Conservation (phyloP, 352 stramenopile species). For the Halophytophthora polymorphica region DNA sequence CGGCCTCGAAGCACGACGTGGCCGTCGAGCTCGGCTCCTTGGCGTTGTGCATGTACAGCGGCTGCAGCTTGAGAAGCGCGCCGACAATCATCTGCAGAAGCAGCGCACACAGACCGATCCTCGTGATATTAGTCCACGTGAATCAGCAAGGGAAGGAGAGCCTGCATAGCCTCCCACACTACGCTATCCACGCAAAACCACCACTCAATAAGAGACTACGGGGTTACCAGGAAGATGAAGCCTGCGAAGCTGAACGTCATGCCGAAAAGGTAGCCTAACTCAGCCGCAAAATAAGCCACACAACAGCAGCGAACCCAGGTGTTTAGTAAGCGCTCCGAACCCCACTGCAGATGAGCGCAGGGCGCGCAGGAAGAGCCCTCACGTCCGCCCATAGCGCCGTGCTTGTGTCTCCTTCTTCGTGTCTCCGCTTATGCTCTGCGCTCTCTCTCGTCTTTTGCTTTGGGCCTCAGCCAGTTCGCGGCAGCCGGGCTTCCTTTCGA, state of each 20-base stretch:
- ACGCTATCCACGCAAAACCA: too few species aligned
- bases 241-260: conserved; percentile 78
- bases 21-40: conserved; percentile 72
- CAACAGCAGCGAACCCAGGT: conserved; percentile 1
- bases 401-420: too few species aligned
- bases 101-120: conserved; percentile 7
- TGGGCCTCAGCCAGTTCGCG: too few species aligned
- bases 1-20: conserved; percentile 75
- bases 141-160: conserved; percentile 1
- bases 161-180: too few species aligned
- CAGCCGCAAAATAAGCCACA: conserved; percentile 1
- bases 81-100: conserved; percentile 57
- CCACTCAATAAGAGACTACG: too few species aligned
- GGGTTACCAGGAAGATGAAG: conserved; percentile 72
- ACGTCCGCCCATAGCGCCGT: too few species aligned
- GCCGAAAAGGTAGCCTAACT: conserved; percentile 63
- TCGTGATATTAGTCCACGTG: not conserved
- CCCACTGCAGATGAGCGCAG: not conserved
- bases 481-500: too few species aligned
- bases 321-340: not conserved
- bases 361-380: too few species aligned
- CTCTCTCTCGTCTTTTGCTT: too few species aligned
- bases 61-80: conserved; percentile 70
- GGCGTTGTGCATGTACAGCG: conserved; percentile 62
- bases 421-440: too few species aligned